Conservation (phyloP, 208 protist genomes). For the Balamuthia mandrillaris region DNA sequence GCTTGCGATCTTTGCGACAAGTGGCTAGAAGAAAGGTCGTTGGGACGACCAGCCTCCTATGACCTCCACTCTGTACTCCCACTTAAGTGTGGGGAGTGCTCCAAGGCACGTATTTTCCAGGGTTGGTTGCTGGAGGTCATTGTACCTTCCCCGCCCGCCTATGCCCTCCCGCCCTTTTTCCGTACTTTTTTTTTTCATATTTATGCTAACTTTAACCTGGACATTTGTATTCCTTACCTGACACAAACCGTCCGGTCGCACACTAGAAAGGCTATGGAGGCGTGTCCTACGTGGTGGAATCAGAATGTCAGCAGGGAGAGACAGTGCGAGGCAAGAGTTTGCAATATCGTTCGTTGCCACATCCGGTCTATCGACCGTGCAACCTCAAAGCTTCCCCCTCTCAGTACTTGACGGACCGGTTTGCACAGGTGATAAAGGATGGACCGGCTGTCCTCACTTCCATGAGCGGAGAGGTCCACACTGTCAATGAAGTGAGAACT, state of each 20-base stretch:
- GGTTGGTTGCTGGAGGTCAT: no score
- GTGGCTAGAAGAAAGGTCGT: no score
- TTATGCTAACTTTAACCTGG: no score
- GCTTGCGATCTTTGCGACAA: no score
- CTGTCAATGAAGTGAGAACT: slow-evolving; percentile 9
- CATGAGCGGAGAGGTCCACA: not conserved
- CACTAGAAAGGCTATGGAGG: not conserved
- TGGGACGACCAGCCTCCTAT: no score
- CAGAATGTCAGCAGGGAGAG: slow-evolving; percentile 1
- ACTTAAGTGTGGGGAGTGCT: no score
- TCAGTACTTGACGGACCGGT: not conserved
- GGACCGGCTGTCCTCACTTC: not conserved
- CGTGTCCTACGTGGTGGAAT: slow-evolving; percentile 28
- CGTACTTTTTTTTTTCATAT: no score
- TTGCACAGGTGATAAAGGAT: not conserved
- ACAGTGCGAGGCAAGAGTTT: not conserved
- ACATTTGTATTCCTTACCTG: no score
- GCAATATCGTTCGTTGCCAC: not conserved
- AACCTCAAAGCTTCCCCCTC: not conserved
- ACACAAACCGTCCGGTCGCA: not conserved
- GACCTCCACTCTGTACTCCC: no score
- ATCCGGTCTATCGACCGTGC: slow-evolving; percentile 10
- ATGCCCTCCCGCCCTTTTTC: no score
- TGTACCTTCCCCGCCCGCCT: no score
- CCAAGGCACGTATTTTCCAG: no score